These are phyloP conservation scores for Pichia sp. DNA, from an alignment of 1,139 yeast species.

Conservation along the genomic window DNA sequence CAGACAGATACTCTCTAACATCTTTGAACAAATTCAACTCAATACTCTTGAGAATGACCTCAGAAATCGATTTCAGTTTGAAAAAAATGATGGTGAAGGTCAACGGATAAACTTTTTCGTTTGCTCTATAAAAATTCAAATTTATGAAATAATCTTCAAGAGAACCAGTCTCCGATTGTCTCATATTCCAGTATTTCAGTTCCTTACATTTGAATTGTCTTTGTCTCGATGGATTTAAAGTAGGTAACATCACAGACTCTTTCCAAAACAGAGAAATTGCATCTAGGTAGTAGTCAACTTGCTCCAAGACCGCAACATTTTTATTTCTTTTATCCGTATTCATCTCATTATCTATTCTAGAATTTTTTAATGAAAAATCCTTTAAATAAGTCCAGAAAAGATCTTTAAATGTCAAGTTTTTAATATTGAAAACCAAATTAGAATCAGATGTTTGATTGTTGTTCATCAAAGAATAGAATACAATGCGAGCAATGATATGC, in stretches of 20 bases:
- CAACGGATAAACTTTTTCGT: conserved; percentile 11
- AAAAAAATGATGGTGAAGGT: conserved; percentile 12
- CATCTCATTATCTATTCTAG: conserved; percentile 14
- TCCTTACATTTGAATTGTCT: conserved; percentile 64
- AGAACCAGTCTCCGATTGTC: conserved; percentile 41
- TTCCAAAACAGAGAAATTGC: conserved; percentile 13
- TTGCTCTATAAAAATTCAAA: conserved; percentile 5
- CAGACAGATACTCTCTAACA: conserved; percentile 51
- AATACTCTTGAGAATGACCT: conserved; percentile 69
- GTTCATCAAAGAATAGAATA: conserved; percentile 32
- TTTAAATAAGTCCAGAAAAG: conserved; percentile 22
- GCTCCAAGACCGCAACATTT: conserved; percentile 3
- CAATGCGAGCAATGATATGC: conserved; percentile 57
- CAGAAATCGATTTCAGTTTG: conserved; percentile 67
- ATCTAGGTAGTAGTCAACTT: conserved; percentile 14
- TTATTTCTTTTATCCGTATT: not conserved
- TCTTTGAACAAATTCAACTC: conserved; percentile 67
- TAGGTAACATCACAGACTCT: conserved; percentile 11
- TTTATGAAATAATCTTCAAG: conserved; percentile 15
- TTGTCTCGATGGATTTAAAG: conserved; percentile 67
- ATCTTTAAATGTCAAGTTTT: conserved; percentile 18
- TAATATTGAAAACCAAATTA: conserved; percentile 43
- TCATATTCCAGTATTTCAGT: conserved; percentile 65
- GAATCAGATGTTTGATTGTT: conserved; percentile 43
- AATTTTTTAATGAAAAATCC: conserved; percentile 18